Conservation (phyloP, 1,284 basidiomycete genomes). For the Hortiboletus rubellus region DNA sequence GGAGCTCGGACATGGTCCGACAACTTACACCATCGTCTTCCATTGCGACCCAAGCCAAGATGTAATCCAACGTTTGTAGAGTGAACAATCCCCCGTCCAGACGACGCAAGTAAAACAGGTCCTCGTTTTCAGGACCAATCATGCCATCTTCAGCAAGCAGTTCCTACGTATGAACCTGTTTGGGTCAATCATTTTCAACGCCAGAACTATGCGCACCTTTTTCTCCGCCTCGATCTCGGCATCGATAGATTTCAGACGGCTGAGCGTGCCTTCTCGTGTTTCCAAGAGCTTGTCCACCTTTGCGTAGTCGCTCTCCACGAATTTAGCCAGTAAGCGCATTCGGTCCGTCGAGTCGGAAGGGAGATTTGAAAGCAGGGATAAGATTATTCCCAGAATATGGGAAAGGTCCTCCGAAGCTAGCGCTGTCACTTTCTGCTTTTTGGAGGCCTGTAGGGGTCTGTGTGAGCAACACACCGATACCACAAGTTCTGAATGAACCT, state of each 20-base stretch:
- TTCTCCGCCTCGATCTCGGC: slow-evolving; percentile 65
- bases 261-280: slow-evolving; percentile 70
- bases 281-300: slow-evolving; percentile 93
- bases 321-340: slow-evolving; percentile 87
- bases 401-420: slow-evolving; percentile 80
- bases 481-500: slow-evolving; percentile 49
- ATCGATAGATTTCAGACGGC: slow-evolving; percentile 60
- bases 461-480: slow-evolving; percentile 2
- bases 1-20: background rate
- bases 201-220: slow-evolving; percentile 45
- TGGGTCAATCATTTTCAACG: background rate
- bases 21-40: slow-evolving; percentile 92
- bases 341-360: slow-evolving; percentile 81
- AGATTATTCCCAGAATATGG: slow-evolving; percentile 86
- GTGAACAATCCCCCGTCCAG: slow-evolving; percentile 88
- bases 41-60: slow-evolving; percentile 94
- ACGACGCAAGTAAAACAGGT: slow-evolving; percentile 79
- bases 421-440: slow-evolving; percentile 60
- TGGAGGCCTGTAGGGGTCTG: slow-evolving; percentile 42
- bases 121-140: slow-evolving; percentile 63
- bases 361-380: slow-evolving; percentile 87
- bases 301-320: slow-evolving; percentile 89
- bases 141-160: slow-evolving; percentile 60
- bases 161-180: slow-evolving; percentile 41
- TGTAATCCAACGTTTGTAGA: slow-evolving; percentile 89